phyloP scores from a whole-genome alignment of 2,329 filamentous ascomycete genomes.

The Aspergillus quadricinctus region DNA sequence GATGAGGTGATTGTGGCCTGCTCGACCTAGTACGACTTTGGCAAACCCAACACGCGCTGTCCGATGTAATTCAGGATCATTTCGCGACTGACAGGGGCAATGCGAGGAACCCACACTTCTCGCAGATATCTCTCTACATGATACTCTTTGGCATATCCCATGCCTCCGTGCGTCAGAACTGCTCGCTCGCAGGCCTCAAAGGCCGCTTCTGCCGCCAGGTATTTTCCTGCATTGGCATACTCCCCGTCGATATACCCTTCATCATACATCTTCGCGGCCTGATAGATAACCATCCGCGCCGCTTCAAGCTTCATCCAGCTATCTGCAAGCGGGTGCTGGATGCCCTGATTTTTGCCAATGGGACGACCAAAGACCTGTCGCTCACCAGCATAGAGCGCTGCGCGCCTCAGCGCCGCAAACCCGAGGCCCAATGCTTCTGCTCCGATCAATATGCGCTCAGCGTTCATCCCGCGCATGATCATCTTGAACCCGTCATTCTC shows the following conservation, averaged over 20 bases:
- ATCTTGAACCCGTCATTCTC: constrained; percentile 46
- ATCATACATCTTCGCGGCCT: constrained; percentile 54
- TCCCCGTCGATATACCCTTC: constrained; percentile 48
- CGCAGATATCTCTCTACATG: constrained; percentile 56
- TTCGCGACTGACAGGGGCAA: constrained; percentile 53
- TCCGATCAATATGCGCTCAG: constrained; percentile 34
- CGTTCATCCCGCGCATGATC: constrained; percentile 40
- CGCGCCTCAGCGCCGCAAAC: constrained; percentile 41
- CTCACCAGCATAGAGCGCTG: constrained; percentile 46
- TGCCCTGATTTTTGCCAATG: constrained; percentile 54
- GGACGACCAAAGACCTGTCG: constrained; percentile 49
- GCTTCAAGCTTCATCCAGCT: constrained; percentile 57
- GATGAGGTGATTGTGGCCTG: no score
- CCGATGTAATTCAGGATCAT: constrained; percentile 40
- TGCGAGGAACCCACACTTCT: constrained; percentile 54
- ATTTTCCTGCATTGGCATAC: constrained; percentile 55
- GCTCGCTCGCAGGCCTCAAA: constrained; percentile 54
- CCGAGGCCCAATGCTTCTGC: constrained; percentile 44
- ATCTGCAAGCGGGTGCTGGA: constrained; percentile 52
- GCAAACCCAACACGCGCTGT: constrained; percentile 34
- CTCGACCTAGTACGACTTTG: constrained; percentile 31
- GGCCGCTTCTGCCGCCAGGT: constrained; percentile 55
- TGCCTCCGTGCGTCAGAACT: constrained; percentile 53
- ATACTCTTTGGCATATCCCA: constrained; percentile 58
- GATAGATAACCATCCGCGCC: constrained; percentile 54